These are phyloP conservation scores for Microcos paniculata DNA, from an alignment of 345 rosid species.

Conservation along the genomic window DNA sequence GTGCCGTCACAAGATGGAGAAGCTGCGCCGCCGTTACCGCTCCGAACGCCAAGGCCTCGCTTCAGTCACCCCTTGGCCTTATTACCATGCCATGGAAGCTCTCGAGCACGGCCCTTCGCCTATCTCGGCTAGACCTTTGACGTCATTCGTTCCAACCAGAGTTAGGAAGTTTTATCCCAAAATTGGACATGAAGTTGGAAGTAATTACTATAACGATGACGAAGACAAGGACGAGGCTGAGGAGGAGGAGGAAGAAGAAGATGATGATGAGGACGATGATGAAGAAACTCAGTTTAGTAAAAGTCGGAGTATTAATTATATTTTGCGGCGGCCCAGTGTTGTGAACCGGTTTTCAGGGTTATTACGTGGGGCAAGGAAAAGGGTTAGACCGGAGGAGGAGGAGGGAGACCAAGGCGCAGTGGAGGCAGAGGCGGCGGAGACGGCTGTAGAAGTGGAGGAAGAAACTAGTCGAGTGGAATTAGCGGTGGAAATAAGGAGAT, in stretches of 20 bases:
- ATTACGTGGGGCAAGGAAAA: slow-evolving; percentile 26
- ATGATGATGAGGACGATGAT: slow-evolving; percentile 32
- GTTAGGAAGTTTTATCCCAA: not conserved
- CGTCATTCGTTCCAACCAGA: slow-evolving; percentile 24
- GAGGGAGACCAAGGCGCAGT: slow-evolving; percentile 25
- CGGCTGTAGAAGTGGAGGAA: slow-evolving; percentile 15
- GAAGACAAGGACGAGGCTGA: not conserved
- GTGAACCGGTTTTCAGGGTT: slow-evolving; percentile 51
- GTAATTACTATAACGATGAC: not conserved
- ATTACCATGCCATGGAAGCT: slow-evolving; percentile 66
- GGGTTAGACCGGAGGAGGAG: slow-evolving; percentile 27
- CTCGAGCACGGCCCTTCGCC: slow-evolving; percentile 66
- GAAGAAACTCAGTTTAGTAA: slow-evolving; percentile 37
- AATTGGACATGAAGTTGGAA: not conserved
- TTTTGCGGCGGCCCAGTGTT: slow-evolving; percentile 47
- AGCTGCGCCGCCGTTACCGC: slow-evolving; percentile 69
- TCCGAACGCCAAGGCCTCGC: slow-evolving; percentile 47
- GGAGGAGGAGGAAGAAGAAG: slow-evolving; percentile 21
- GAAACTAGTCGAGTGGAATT: slow-evolving; percentile 33
- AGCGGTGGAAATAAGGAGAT: slow-evolving; percentile 55
- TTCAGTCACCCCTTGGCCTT: slow-evolving; percentile 47
- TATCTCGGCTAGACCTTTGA: slow-evolving; percentile 51
- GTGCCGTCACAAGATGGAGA: slow-evolving; percentile 90
- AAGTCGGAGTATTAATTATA: slow-evolving; percentile 62
- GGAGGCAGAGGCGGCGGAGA: slow-evolving; percentile 11